Base-by-base conservation (phyloP, 1,139 yeast species). In the Pneumocystis carinii region DNA sequence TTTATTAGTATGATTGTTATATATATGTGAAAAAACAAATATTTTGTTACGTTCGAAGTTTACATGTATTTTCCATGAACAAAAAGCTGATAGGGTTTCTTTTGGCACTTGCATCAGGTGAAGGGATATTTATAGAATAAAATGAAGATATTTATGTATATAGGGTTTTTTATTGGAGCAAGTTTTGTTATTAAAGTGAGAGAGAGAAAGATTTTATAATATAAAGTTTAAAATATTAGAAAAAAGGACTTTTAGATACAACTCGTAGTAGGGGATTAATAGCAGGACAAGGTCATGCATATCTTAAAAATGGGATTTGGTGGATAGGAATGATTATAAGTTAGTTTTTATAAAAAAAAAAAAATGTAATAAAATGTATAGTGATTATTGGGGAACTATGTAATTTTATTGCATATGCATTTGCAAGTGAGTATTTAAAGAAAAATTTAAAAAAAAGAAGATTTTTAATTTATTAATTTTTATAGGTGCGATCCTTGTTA, bases 241-340 rank as follows among this genome's bases (percentile, higher is more conserved):
- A 24, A 56, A 59, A 19, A 56, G 55, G n/a, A 10, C 48, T 57
- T 10, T 57, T 57, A 12, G 29, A 39, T 57, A 39, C 59, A 2
- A 62, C 62, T 6, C 62, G 63, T 41, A 62, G 32, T 7, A 36
- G 35, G 17, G 61, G 62, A n/a, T 15, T 32, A 10, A 59, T 41
- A 15, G 66, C 67, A n/a, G 67, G 67, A 14, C 66, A 64, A 32
- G 67, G 67, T 6, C 62, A 59, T 32, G 67, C 65, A 15, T 65
- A 65, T 48, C 61, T 66, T 38, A 64, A 64, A 36, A 62, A 62
- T 59, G 61, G 67, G 63, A 38, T 61, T 6, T 66, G 67, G 67
- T 66, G 67, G 67, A 24, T 41, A n/a, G 67, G 67, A 17, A 64
- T 65, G 66, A 55, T 60, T 15, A 37, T 63, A 39, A 41, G 41